Conservation (phyloP, 176 grass and related monocot genomes). For the Secale cereale region DNA sequence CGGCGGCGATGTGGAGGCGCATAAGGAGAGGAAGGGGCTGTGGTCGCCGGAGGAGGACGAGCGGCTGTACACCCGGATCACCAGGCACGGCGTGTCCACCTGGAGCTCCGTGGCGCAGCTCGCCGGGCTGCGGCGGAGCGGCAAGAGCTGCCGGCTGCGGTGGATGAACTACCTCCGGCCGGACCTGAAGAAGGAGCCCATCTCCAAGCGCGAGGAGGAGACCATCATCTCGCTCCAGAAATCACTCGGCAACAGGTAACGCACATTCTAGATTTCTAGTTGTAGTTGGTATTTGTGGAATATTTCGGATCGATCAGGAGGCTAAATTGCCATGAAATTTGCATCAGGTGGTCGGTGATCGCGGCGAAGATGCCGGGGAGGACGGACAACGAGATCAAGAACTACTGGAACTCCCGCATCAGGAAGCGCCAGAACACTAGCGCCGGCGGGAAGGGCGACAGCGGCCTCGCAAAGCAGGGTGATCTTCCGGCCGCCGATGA, state of each 20-base stretch:
- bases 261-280: background rate
- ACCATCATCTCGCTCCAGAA: constrained; percentile 44
- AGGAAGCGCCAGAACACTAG: constrained; percentile 33
- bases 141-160: constrained; percentile 96
- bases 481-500: too few species aligned
- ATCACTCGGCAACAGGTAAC: constrained; percentile 44
- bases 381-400: constrained; percentile 79
- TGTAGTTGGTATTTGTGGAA: background rate
- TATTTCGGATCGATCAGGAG: background rate
- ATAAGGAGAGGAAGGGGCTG: constrained; percentile 48
- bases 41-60: constrained; percentile 70
- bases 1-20: background rate
- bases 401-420: constrained; percentile 67
- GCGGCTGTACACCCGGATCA: constrained; percentile 43
- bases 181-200: constrained; percentile 75
- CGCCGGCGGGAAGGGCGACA: background rate
- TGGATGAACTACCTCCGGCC: constrained; percentile 99
- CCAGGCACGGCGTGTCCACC: constrained; percentile 47
- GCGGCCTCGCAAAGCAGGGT: background rate
- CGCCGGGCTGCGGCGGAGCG: constrained; percentile 53
- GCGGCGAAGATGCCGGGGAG: constrained; percentile 51
- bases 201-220: constrained; percentile 50
- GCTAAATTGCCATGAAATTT: background rate
- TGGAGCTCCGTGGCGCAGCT: constrained; percentile 63
- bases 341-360: constrained; percentile 50